Base-by-base conservation (phyloP, 2,329 filamentous ascomycete species). In the Rhytidhysteron rufulum region DNA sequence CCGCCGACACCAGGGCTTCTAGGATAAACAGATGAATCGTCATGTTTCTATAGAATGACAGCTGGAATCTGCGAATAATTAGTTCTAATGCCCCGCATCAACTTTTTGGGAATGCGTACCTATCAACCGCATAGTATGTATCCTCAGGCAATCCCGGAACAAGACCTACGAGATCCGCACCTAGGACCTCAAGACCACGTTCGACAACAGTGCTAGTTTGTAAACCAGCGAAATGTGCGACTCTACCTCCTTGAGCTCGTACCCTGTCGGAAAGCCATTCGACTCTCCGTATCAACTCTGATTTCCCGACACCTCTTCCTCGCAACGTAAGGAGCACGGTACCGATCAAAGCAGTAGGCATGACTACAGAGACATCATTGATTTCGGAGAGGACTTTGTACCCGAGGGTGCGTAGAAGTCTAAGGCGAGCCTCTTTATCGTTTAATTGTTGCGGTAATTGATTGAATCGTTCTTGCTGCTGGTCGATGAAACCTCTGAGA, bases 21-120 rank as follows among this genome's bases (percentile, higher is more conserved):
- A 88, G 85, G 42, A 98, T 93, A 65, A 98, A 98, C 4, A 98
- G 78, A 61, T 98, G 93, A 46, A 98, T 98, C 0, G 91, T 96
- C 93, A 97, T 97, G 66, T 98, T 98, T 38, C 93, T 84, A 68
- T 98, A 98, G 66, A 98, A 98, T 0, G 89, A 95, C 8, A 98
- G 78, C 61, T 98, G 93, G 71, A 98, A 98, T 39, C 71, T 68
- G 47, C 3, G 37, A 10, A 6, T n/a, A 20, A 25, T 54, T 34
- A 53, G 43, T 33, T 18, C 10, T 36, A 6, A 20, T 30, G 27
- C 8, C 16, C 4, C 27, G 8, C 13, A 8, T 30, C 27, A 30
- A 4, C 5, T 3, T 30, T 8, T 30, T 16, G 27, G 27, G 16
- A 30, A n/a, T 3, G 48, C 52, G 34, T 44, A 63, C 61, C 89